Conservation (phyloP, 352 stramenopile species). For the Phytophthora fragariae region DNA sequence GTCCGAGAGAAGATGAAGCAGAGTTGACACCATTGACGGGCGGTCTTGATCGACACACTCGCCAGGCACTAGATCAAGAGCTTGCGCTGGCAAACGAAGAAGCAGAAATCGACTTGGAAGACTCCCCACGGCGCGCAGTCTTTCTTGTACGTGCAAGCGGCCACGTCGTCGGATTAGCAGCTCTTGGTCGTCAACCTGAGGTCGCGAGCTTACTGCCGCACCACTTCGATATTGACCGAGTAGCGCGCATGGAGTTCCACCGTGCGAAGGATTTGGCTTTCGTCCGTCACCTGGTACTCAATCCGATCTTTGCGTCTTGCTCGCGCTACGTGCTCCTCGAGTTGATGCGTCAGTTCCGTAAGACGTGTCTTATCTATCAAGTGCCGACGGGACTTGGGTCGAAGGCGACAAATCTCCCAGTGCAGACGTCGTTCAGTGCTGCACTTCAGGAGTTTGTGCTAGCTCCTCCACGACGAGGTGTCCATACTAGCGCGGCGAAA, state of each 20-base stretch:
- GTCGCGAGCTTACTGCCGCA: conserved; percentile 60
- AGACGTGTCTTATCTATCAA: conserved; percentile 72
- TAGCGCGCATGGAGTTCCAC: conserved; percentile 70
- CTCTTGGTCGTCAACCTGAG: conserved; percentile 56
- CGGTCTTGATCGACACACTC: conserved; percentile 44
- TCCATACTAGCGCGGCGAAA: conserved; percentile 6
- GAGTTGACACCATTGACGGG: conserved; percentile 21
- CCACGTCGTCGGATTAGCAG: conserved; percentile 50
- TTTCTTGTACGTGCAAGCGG: conserved; percentile 69
- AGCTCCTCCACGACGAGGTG: conserved; percentile 54
- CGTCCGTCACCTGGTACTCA: conserved; percentile 70
- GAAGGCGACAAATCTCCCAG: conserved; percentile 2
- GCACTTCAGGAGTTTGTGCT: conserved; percentile 72
- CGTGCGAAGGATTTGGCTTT: conserved; percentile 75
- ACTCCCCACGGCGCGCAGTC: conserved; percentile 68
- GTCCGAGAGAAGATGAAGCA: conserved; percentile 13
- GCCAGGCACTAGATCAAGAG: conserved; percentile 42
- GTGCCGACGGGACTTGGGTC: conserved; percentile 36
- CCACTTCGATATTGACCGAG: conserved; percentile 72
- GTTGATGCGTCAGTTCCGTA: conserved; percentile 77
- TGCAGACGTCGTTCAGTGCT: conserved; percentile 36
- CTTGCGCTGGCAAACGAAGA: conserved; percentile 53
- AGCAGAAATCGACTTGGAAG: conserved; percentile 65
- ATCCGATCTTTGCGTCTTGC: conserved; percentile 75
- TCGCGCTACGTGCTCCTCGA: conserved; percentile 77